Conservation (phyloP, 108 stramenopile genomes). For the Schizochytrium sp. region DNA sequence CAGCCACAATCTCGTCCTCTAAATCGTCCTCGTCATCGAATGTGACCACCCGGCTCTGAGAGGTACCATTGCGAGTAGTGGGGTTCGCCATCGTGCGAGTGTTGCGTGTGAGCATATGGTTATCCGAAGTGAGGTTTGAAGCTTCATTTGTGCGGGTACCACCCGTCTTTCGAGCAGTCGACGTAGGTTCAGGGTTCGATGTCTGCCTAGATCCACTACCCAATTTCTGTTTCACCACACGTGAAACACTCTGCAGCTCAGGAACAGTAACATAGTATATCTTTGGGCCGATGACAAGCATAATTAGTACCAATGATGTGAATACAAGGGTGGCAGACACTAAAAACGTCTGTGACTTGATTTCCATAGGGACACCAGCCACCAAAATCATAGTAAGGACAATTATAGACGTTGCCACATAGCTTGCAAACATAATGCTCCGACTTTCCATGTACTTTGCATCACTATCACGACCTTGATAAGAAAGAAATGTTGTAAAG, state of each 20-base stretch:
- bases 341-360: slow-evolving; percentile 53
- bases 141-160: neutral
- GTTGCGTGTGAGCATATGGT: no score
- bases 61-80: no score
- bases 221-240: neutral
- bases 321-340: slow-evolving; percentile 16
- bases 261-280: slow-evolving; percentile 47
- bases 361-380: neutral
- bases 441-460: slow-evolving; percentile 48
- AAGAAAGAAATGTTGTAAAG: neutral
- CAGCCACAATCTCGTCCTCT: no score
- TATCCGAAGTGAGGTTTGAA: neutral
- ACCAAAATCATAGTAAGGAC: slow-evolving; percentile 15
- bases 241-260: neutral
- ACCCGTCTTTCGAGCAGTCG: neutral
- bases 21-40: no score
- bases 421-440: slow-evolving; percentile 42
- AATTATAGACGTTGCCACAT: neutral
- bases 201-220: neutral
- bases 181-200: neutral
- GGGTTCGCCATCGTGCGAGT: no score
- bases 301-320: neutral
- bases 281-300: slow-evolving; percentile 50
- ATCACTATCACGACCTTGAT: slow-evolving; percentile 7
- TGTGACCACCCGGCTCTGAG: no score